phyloP scores from a whole-genome alignment of 1,284 basidiomycete genomes.

The Hymenochaete sp. region DNA sequence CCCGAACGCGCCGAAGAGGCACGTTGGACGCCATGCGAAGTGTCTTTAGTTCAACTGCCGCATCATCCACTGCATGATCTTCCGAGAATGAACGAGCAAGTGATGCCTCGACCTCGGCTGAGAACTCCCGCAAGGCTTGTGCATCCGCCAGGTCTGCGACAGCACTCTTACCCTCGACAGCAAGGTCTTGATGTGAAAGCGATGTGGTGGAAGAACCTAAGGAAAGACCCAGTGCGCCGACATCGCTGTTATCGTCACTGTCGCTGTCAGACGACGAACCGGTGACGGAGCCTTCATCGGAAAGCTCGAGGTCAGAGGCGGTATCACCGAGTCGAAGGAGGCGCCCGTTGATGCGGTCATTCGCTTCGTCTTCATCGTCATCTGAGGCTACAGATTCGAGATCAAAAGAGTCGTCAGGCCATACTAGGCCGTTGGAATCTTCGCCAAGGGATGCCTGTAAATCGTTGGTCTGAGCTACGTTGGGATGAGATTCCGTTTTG shows the following conservation, averaged over 20 bases:
- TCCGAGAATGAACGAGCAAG: constrained; percentile 87
- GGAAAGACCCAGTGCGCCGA: constrained; percentile 29
- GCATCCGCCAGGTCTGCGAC: constrained; percentile 29
- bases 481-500: neutral
- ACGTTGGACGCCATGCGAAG: constrained; percentile 92
- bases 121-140: constrained; percentile 65
- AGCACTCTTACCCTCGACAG: constrained; percentile 25
- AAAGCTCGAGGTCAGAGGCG: constrained; percentile 48
- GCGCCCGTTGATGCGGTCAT: constrained; percentile 53
- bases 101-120: constrained; percentile 67
- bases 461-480: constrained; percentile 34
- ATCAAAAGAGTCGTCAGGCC: constrained; percentile 36
- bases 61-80: constrained; percentile 84
- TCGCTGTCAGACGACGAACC: constrained; percentile 28
- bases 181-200: constrained; percentile 27
- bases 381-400: constrained; percentile 33
- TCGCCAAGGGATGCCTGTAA: constrained; percentile 43
- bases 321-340: constrained; percentile 65
- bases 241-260: constrained; percentile 26
- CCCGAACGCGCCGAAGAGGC: constrained; percentile 65
- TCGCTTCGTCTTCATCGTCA: constrained; percentile 56
- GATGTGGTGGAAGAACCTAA: constrained; percentile 30
- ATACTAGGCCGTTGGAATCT: constrained; percentile 61
- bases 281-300: constrained; percentile 47
- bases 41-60: constrained; percentile 87